Evolutionary conservation across 2,329 filamentous ascomycete species (phyloP).

Genomic region (Penicillium polonicum): DNA sequence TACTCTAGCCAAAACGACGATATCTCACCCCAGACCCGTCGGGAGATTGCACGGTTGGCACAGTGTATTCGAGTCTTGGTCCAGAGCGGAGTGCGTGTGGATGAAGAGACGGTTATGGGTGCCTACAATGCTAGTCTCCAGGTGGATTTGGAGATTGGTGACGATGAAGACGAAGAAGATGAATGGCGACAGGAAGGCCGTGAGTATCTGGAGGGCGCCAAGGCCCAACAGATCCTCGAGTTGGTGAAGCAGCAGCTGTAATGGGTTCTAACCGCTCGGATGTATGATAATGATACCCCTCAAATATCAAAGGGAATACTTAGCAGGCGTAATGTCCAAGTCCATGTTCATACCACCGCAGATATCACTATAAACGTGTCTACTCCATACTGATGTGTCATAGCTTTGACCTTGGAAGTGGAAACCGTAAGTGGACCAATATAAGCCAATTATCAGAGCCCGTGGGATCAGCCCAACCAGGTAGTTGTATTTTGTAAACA

Average conservation of each 20-base stretch:
- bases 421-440: background rate
- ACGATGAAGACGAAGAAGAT: conserved; percentile 39
- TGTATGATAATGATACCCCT: conserved; percentile 17
- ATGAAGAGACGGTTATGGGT: conserved; percentile 81
- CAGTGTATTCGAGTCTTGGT: conserved; percentile 81
- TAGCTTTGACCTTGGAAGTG: too few relatives aligned
- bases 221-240: conserved; percentile 40
- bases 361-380: background rate
- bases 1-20: conserved; percentile 95
- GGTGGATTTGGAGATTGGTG: conserved; percentile 50
- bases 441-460: background rate
- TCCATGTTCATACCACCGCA: background rate
- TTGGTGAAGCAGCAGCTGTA: conserved; percentile 25
- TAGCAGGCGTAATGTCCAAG: background rate
- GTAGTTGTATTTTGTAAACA: background rate
- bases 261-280: background rate
- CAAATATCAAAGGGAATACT: conserved; percentile 5
- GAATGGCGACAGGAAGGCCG: conserved; percentile 35
- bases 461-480: background rate
- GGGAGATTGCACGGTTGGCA: conserved; percentile 81
- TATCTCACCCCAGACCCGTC: conserved; percentile 72
- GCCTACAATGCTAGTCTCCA: conserved; percentile 82
- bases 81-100: conserved; percentile 77
- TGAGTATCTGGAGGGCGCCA: conserved; percentile 45
- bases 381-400: too few relatives aligned